Evolutionary conservation across 176 grass and related monocot genomes (phyloP).

Genomic region (Rhipidocladum racemiflorum): DNA sequence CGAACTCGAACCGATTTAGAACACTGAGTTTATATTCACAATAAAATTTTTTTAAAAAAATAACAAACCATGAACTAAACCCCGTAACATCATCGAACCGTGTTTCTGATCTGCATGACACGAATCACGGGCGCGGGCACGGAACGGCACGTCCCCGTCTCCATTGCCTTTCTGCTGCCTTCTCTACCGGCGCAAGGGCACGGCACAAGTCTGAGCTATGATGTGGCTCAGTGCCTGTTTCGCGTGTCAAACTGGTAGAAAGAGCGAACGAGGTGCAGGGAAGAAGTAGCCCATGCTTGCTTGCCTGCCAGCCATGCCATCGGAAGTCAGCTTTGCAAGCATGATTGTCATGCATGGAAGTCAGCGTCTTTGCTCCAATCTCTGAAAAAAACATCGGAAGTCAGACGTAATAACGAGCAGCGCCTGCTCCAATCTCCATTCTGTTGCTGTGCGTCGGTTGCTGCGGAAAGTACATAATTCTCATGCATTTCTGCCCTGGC

Average conservation of each 20-base stretch:
- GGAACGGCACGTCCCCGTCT: neutral
- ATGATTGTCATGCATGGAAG: neutral
- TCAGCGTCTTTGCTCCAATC: too few species aligned
- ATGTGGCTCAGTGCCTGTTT: neutral
- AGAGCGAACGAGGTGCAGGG: neutral
- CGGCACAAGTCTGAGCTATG: neutral
- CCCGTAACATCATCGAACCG: too few species aligned
- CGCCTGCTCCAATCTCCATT: too few species aligned
- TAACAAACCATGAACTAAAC: too few species aligned
- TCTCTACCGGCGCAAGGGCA: neutral
- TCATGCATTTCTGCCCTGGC: neutral
- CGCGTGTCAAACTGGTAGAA: neutral
- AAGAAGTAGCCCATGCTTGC: neutral
- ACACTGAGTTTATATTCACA: too few species aligned
- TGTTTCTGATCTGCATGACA: too few species aligned
- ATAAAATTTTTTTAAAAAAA: too few species aligned
- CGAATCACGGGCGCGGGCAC: neutral
- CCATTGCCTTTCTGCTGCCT: neutral
- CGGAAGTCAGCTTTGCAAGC: neutral
- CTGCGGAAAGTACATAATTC: neutral
- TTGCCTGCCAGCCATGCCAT: neutral
- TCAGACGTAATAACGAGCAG: too few species aligned
- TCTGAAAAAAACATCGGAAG: too few species aligned
- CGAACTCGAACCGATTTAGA: too few species aligned
- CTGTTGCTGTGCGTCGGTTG: neutral